A percentile compares a stretch with the other conserved stretches of the same genome.
phyloP scores from a whole-genome alignment of 148 eudicot genomes.

The Limonium bicolor region DNA sequence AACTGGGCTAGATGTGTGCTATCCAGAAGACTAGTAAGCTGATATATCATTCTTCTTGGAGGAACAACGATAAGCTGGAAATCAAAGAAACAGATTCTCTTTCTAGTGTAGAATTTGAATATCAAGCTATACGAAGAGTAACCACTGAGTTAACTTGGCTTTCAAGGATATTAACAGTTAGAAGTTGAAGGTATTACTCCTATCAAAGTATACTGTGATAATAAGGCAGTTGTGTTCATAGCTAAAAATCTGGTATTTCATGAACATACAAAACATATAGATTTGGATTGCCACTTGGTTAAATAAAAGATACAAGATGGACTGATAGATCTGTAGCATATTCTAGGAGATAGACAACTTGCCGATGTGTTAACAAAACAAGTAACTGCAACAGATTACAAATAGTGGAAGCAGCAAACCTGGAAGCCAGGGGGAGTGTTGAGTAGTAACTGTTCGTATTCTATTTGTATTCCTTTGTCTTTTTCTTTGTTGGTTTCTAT shows the following conservation, averaged over 20 bases:
- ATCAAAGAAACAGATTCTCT: neutral
- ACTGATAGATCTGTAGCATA: neutral
- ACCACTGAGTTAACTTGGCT: neutral
- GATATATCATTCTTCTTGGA: neutral
- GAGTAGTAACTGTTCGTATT: too few species aligned
- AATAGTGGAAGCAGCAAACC: too few species aligned
- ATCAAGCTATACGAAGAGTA: neutral
- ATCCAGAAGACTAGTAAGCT: neutral
- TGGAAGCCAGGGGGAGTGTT: too few species aligned
- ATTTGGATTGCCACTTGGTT: neutral
- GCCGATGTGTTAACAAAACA: neutral
- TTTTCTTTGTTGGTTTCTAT: too few species aligned
- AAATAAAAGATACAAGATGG: neutral
- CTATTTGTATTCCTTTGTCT: too few species aligned
- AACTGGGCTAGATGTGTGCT: neutral
- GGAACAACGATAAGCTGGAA: neutral
- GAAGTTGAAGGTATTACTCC: neutral
- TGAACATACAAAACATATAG: neutral
- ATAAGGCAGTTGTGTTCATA: neutral
- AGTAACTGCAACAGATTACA: too few species aligned
- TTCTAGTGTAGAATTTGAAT: neutral
- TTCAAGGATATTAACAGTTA: neutral
- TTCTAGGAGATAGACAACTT: neutral
- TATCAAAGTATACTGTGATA: neutral
- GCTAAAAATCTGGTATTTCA: neutral